Conservation (phyloP, 2,329 filamentous ascomycete genomes). For the Dryadomyces sulphureus region DNA sequence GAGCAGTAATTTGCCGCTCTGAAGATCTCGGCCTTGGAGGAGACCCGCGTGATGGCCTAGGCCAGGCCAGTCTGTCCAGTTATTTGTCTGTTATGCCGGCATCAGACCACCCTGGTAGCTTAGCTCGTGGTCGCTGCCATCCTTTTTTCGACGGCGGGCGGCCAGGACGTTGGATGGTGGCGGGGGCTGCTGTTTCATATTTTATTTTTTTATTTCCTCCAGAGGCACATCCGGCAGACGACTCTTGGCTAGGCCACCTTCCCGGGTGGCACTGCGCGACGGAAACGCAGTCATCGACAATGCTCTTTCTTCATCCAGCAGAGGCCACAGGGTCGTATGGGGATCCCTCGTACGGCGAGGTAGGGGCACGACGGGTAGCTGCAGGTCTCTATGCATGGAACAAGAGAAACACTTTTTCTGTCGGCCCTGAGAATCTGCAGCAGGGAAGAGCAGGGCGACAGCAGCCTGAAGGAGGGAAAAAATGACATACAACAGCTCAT, state of each 20-base stretch:
- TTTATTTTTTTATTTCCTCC: background rate
- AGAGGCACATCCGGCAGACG: background rate
- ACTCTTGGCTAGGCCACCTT: background rate
- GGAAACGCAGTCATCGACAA: background rate
- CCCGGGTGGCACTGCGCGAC: background rate
- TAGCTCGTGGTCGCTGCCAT: background rate
- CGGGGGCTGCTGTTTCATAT: background rate
- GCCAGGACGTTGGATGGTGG: background rate
- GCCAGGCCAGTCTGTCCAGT: too few relatives aligned
- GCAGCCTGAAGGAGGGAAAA: background rate
- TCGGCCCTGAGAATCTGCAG: background rate
- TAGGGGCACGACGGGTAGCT: background rate
- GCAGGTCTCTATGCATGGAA: background rate
- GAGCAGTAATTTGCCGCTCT: too few relatives aligned
- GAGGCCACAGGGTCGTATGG: too few relatives aligned
- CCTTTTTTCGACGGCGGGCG: background rate
- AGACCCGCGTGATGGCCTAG: background rate
- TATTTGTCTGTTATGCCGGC: background rate
- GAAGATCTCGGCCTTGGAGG: too few relatives aligned
- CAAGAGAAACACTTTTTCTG: background rate
- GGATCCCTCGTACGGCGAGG: too few relatives aligned
- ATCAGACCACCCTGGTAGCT: background rate
- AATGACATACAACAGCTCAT: too few relatives aligned
- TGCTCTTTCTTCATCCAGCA: background rate
- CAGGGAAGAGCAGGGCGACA: background rate